Base-by-base conservation (phyloP, 2,329 filamentous ascomycete genomes). In the Exophiala spinifera region DNA sequence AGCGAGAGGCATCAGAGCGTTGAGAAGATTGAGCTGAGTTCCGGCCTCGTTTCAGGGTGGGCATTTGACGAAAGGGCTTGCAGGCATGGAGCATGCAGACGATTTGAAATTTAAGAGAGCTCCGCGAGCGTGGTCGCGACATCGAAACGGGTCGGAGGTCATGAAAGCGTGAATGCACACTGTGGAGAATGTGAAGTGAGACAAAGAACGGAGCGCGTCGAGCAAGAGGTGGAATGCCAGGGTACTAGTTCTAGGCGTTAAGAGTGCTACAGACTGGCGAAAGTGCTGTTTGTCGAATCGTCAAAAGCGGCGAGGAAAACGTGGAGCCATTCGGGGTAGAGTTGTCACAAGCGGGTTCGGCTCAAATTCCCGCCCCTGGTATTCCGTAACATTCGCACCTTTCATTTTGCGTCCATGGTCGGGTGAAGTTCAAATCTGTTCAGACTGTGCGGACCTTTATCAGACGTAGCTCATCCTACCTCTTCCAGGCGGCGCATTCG, bases 231-330 rank as follows among this genome's bases (percentile, higher is more conserved):
- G 23, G n/a, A n/a, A n/a, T n/a, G n/a, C n/a, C n/a, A n/a, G n/a
- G n/a, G n/a, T n/a, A n/a, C n/a, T n/a, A n/a, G n/a, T n/a, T 25
- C 4, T 25, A 7, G 7, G 23, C 7, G 23, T 25, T 25, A 7
- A 7, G 23, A 4, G 23, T 25, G 4, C 3, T 3, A 7, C 23
- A 25, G 23, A 25, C n/a, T n/a, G n/a, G n/a, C n/a, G 23, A 14
- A 23, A 31, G n/a, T 6, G 21, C n/a, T 28, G 44, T 28, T 33
- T 17, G 44, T 28, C 23, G 33, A 31, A 14, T 39, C 36, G 36
- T 39, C 36, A 39, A 48, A 48, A 48, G 46, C 46, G 46, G 46
- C 46, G 46, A 21, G 28, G 46, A 17, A n/a, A 1, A 33, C 7
- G 34, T 48, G 31, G 46, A 36, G 46, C 17, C 28, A 31, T 17